Base-by-base conservation (phyloP, 2,329 filamentous ascomycete species). In the Cadophora luteo-olivacea region DNA sequence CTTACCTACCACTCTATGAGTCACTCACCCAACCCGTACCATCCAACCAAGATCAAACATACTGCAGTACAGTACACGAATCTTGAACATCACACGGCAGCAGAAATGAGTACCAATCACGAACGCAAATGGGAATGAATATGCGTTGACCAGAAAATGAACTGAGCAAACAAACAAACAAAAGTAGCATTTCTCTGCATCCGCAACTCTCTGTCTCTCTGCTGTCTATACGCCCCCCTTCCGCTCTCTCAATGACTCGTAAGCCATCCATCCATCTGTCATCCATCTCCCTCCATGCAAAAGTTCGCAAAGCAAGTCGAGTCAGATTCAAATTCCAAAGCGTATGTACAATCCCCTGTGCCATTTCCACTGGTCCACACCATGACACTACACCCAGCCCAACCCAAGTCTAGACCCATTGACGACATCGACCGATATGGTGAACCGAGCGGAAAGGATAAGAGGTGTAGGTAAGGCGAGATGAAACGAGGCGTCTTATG, bases 301-400 rank as follows among this genome's bases (percentile, higher is more conserved):
- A 29, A 29, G 29, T 41, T 9, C 24, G 12, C 22, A 51, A 54
- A 65, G 41, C 41, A 9, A 22, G 41, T 19, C 14, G 3, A 41
- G 33, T 11, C 33, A 41, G 16, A 41, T 41, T 41, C 41, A 45
- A 14, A 45, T 45, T 45, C 16, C 12, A 61, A 29, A 38, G 49
- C 66, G 45, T 73, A 72, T 70, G 52, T 72, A 73, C 68, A 72
- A 33, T 41, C 63, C 45, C 48, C 52, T 57, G n/a, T 41, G 1
- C 57, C 22, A 7, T 38, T 5, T 29, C 29, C 25, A 29, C 22
- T 11, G 7, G 7, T 38, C 36, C 7, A 3, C 36, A 38, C 8
- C 12, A 4, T 14, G 8, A 38, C 36, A 4, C 36, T 38, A 38
- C 12, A 11, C 36, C 36, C 36, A 38, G 29, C 29, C 29, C n/a